Evolutionary conservation across 768 basidiomycete genomes (phyloP), one percentile per base, ranked within the genome.

Genomic region (Auricularia sp.): DNA sequence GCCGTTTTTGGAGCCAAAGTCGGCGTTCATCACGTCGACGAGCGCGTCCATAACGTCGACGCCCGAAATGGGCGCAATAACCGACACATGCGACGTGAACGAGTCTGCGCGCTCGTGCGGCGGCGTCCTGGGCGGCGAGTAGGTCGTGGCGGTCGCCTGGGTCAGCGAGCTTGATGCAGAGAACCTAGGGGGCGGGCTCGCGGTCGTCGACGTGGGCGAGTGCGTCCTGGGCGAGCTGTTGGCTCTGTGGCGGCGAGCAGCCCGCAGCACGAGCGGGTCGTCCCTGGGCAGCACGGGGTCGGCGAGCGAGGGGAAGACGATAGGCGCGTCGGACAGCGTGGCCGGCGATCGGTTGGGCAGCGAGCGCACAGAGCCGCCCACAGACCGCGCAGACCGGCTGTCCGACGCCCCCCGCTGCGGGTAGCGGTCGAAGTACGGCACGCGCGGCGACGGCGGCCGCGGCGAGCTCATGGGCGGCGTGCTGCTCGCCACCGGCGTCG

Each of bases 21-120:
- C 68, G 34, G 87, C 87, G 70, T 93, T 93, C 91, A 93, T 93
- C 8, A 88, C 89, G 68, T 92, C 91, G 6, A 93, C 91, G 62
- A 93, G 74, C 12, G 91, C 91, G 72, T 93, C 91, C 86, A 93
- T 88, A 8, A 61, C 54, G 75, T 92, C 91, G 8, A 93, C 90
- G 2, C 90, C 90, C 4, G 89, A 74, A 6, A 88, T 76, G 3
- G 90, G 89, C 21, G 90, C 90, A 54, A 90, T 83, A 21, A 93
- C 90, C 34, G 89, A 72, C 33, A 87, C 86, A 12, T 62, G 66
- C 21, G 56, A 59, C 33, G 61, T n/a, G 23, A 64, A 39, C 35
- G 21, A 11, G 23, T 59, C 23, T 18, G 35, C 14, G 14, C n/a
- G 39, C 12, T 36, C 33, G 23, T 42, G 63, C 43, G 36, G 66